Evolutionary conservation across 2,329 filamentous ascomycete species (phyloP), one percentile per base, ranked within the genome.

Genomic region (Eurotiales sp.): DNA sequence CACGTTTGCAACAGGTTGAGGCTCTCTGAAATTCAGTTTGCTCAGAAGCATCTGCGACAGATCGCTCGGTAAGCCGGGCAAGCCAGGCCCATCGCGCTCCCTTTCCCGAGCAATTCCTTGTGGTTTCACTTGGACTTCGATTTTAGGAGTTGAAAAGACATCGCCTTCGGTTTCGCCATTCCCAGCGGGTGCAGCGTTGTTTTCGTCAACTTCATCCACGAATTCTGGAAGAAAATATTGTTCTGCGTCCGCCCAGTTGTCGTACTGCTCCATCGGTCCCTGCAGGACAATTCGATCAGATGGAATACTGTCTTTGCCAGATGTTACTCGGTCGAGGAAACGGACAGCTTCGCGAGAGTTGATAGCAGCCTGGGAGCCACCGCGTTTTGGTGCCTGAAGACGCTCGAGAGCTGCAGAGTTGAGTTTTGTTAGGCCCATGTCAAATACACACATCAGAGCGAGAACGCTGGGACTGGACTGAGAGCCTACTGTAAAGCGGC

Each of bases 321-420:
- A 74, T 32, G 75, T 75, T 34, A 74, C 71, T 50, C 73, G 72
- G 53, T 78, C 76, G 58, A 78, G 75, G 57, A 76, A 77, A 51
- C 75, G 75, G 54, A 78, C 72, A 10, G 75, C 72, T 62, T 77
- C 75, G 46, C 75, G 73, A 40, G 76, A 74, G 60, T 77, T 78
- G 56, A 75, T 69, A 48, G 74, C 75, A 57, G 72, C 64, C 59
- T 74, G 72, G 29, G 72, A 74, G 44, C 69, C 66, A 48, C 72
- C 68, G 57, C 71, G 69, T 60, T 74, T 75, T 57, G 75, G 60
- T 49, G 67, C 61, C 55, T 72, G 71, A 42, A 76, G 71, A 46
- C 73, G 72, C 57, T 75, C 72, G 50, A 76, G 70, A 52, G 73
- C 73, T 76, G 57, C 17, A 23, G 25, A 11, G 21, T 55, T 39